Base-by-base conservation (phyloP, 2,329 filamentous ascomycete genomes). In the Fusarium neocosmosporiellum region DNA sequence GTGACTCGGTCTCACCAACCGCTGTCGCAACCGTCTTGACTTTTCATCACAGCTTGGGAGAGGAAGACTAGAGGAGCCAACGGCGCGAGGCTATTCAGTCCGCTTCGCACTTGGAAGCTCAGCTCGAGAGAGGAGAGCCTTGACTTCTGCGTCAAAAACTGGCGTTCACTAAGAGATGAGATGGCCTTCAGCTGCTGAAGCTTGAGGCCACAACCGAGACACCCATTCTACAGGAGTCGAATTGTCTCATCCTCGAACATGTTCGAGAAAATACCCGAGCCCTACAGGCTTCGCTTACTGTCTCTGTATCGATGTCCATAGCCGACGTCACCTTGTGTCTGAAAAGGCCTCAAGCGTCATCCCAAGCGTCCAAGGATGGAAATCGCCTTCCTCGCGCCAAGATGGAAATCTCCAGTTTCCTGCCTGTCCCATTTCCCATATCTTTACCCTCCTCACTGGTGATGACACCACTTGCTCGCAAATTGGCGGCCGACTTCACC, bases 371-470 rank as follows among this genome's bases (percentile, higher is more conserved):
- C 36, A 48, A n/a, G 18, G n/a, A 48, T 50, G 46, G 43, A 24
- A 59, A 61, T 43, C 39, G 34, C 46, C 62, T 46, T 29, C 24
- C 20, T 63, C 34, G 66, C 59, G 66, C 59, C 66, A 73, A 67
- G 66, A 67, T 62, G 29, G 43, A 60, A 67, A 50, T 67, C 41
- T 57, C 70, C 66, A 71, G 46, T 6, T 37, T 61, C 59, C 20
- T 24, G 39, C 57, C 37, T 59, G 57, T 58, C 55, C 55, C 33
- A 41, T 59, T 69, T 69, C 65, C 65, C 36, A 69, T 59, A 34
- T 69, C 65, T 34, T 46, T 34, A 20, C 50, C 54, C 59, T 54
- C 5, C 22, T 46, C 41, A 53, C 34, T 8, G 31, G 11, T 27
- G 37, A 68, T 69, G 59, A 59, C 27, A 43, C 71, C 59, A 63